Conservation (phyloP, 2,329 filamentous ascomycete genomes). For the Lasiodiplodia hormozganensis region DNA sequence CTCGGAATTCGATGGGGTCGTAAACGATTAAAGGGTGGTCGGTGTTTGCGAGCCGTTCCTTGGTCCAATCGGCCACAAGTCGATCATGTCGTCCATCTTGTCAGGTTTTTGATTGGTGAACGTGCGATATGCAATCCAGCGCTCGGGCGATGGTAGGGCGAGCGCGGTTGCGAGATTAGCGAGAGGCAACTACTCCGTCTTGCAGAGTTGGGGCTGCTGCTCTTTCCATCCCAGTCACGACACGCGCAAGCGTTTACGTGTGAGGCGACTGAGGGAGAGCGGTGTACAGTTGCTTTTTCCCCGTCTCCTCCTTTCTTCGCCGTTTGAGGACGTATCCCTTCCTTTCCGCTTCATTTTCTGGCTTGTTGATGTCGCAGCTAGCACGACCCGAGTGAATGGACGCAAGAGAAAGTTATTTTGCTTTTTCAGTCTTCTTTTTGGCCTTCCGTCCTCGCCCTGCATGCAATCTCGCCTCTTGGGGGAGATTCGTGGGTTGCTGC, state of each 20-base stretch:
- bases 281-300: constrained; percentile 20
- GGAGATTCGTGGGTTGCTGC: background rate
- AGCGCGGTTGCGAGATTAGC: background rate
- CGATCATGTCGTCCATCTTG: background rate
- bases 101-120: background rate
- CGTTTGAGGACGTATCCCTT: constrained; percentile 4
- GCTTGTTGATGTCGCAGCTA: background rate
- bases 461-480: background rate
- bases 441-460: background rate
- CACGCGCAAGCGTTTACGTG: background rate
- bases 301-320: background rate
- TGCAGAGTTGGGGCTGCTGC: background rate
- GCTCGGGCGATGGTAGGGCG: background rate
- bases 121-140: background rate
- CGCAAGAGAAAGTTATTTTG: background rate
- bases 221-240: background rate
- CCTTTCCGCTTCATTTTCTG: background rate
- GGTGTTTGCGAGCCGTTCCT: background rate
- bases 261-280: background rate
- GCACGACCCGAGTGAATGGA: background rate
- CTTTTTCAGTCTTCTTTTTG: background rate
- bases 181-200: background rate
- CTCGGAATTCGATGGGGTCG: background rate
- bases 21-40: background rate
- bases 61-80: background rate